Evolutionary conservation across 225 moss, liverwort and hornwort genomes (phyloP).

Genomic region (Neckera pumila): DNA sequence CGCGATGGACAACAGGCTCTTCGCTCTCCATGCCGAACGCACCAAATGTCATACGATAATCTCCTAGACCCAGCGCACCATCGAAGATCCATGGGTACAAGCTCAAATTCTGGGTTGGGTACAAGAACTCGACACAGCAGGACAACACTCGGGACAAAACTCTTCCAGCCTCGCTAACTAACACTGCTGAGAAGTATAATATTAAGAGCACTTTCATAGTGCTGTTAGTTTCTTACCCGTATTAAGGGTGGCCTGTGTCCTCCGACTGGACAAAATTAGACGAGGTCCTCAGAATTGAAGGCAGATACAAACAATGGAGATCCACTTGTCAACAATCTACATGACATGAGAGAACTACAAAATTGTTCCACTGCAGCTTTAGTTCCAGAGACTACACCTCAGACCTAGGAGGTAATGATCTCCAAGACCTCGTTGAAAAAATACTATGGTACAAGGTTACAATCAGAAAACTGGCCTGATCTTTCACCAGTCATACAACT

Average conservation of each 20-base stretch:
- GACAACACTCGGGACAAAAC: neutral
- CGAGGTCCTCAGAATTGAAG: neutral
- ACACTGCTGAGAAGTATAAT: neutral
- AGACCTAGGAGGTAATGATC: neutral
- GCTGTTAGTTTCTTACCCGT: neutral
- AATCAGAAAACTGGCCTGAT: constrained; percentile 2
- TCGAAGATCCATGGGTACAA: neutral
- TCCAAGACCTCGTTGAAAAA: constrained; percentile 11
- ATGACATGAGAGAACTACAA: neutral
- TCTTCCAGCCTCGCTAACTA: neutral
- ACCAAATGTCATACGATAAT: neutral
- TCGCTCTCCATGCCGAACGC: neutral
- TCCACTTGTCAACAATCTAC: neutral
- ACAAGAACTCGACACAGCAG: neutral
- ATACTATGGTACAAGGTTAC: constrained; percentile 22
- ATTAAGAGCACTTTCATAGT: neutral
- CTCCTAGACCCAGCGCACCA: neutral
- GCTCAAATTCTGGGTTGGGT: neutral
- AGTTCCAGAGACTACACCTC: neutral
- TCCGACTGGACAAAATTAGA: neutral
- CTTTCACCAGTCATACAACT: neutral
- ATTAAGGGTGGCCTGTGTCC: neutral
- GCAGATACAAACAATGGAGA: neutral
- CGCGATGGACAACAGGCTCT: neutral
- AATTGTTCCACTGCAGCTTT: neutral